phyloP scores from a whole-genome alignment of 345 rosid genomes.

The Citropsis articulata region DNA sequence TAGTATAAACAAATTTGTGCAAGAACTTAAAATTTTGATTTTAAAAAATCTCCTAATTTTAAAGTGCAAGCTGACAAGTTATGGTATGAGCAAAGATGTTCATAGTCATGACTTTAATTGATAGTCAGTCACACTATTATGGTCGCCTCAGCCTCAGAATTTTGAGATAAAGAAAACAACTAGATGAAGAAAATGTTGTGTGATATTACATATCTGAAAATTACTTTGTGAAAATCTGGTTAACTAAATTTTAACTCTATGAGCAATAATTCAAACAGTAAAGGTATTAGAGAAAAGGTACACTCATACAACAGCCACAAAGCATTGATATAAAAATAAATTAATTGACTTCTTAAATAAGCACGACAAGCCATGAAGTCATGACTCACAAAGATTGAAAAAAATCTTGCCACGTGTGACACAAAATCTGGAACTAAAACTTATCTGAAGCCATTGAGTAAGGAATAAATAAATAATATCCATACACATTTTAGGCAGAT shows the following conservation, averaged over 20 bases:
- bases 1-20: neutral
- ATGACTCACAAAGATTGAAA: neutral
- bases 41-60: neutral
- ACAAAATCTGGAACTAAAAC: neutral
- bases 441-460: neutral
- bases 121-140: neutral
- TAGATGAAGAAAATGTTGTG: neutral
- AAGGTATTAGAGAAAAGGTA: too few species aligned
- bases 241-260: neutral
- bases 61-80: neutral
- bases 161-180: neutral
- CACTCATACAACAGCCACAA: neutral
- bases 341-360: neutral
- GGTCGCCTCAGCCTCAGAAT: neutral
- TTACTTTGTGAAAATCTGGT: neutral
- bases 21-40: neutral
- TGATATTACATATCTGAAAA: neutral
- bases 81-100: neutral
- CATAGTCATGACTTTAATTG: neutral
- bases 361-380: neutral
- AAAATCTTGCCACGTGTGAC: neutral
- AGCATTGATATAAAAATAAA: neutral
- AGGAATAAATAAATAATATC: neutral
- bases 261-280: too few species aligned
- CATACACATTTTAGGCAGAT: neutral